Base-by-base conservation (phyloP, 441 rosid genomes). In the Jatropha multifida region DNA sequence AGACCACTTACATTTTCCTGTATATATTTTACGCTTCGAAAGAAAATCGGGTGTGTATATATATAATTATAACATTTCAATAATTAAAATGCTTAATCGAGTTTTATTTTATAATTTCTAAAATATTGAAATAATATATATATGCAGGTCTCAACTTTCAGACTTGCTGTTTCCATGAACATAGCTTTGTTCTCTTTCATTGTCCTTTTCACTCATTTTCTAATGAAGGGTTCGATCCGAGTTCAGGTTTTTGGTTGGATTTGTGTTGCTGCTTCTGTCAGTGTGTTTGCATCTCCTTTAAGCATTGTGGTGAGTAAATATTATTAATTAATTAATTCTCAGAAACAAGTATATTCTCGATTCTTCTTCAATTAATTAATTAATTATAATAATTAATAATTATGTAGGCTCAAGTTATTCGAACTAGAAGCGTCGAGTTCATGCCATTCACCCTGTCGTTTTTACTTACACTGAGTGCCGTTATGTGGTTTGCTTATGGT, bases 401-500 rank as follows among this genome's bases (percentile, higher is more conserved):
- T 55, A 7, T 46, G 0, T 11, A 94, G 99, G 93, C 87, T 74
- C 88, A 82, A 76, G 98, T 96, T 3, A 78, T 93, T 44, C 73
- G 87, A 55, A 95, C 99, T 12, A 89, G 73, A 65, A 93, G 99
- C 59, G 98, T 95, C 10, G 98, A 95, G 77, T 95, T 87, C 88
- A 95, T 95, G 99, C 99, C 98, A 2, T 88, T 95, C 72, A 80
- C 78, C 73, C 75, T 95, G 26, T 93, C 98, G 0, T 83, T 93
- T 74, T 92, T 85, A 84, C 95, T 95, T 23, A 92, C 97, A 41
- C 37, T 92, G 73, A 88, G 91, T 68, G 99, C 98, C 14, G 52
- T 88, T n/a, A 81, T 86, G 83, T 95, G 99, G 99, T 90, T 93
- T 76, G 81, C 80, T 14, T 95, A 92, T 49, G 99, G 99, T 5